Evolutionary conservation across 371 early-diverging fungal genomes (phyloP).

Genomic region (Zopfochytrium polystomum): DNA sequence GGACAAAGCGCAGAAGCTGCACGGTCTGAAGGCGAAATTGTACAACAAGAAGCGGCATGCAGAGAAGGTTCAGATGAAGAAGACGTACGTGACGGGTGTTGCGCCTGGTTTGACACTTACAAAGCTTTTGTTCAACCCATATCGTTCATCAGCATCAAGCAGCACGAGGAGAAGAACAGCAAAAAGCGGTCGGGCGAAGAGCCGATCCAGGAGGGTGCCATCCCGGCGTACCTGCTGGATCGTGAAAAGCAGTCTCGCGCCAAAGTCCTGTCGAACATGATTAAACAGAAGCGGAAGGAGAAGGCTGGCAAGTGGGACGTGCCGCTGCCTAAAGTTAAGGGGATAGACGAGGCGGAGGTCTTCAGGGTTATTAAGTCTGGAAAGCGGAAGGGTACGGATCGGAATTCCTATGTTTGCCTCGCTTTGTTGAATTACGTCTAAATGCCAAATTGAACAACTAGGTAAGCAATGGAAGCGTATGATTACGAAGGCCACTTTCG

Average conservation of each 20-base stretch:
- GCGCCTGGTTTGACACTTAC: neutral
- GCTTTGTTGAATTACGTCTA: neutral
- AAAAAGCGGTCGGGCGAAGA: conserved; percentile 78
- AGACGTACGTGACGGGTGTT: conserved; percentile 62
- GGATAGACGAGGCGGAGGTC: conserved; percentile 98
- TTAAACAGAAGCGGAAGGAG: conserved; percentile 99
- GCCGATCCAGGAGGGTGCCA: conserved; percentile 88
- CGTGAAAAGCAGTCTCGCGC: conserved; percentile 96
- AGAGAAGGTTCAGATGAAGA: conserved; percentile 99
- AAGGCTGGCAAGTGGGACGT: conserved; percentile 99
- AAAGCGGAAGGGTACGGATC: conserved; percentile 69
- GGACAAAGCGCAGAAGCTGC: conserved; percentile 94
- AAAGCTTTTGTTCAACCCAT: neutral
- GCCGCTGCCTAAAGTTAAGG: conserved; percentile 98
- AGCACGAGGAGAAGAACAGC: conserved; percentile 93
- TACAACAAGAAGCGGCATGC: conserved; percentile 97
- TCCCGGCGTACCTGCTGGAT: conserved; percentile 98
- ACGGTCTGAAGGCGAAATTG: conserved; percentile 98
- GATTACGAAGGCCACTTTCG: conserved; percentile 99
- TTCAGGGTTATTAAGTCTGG: conserved; percentile 98
- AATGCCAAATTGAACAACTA: conserved; percentile 14
- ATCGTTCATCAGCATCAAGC: conserved; percentile 67
- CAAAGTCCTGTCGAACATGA: conserved; percentile 97
- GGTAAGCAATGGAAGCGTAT: conserved; percentile 99
- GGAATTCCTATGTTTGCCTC: neutral